Percentiles rank a stretch among this genome's conserved stretches.
Evolutionary conservation across 2,329 filamentous ascomycete genomes (phyloP).

Genomic region (Colletotrichum noveboracense): DNA sequence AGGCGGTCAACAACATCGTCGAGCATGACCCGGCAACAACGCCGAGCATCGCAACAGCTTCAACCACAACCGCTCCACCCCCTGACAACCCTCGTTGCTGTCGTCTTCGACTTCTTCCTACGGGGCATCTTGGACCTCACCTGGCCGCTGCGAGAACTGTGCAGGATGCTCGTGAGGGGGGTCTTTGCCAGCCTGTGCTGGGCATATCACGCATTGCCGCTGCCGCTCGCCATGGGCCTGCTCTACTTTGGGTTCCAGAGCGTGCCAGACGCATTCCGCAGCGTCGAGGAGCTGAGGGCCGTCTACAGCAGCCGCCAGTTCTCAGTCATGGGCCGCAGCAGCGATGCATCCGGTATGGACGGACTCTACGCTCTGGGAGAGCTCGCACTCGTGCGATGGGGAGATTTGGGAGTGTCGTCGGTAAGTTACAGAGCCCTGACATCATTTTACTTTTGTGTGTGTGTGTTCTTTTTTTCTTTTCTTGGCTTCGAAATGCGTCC

Average conservation of each 20-base stretch:
- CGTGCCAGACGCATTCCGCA: conserved; percentile 4
- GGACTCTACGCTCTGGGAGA: conserved; percentile 16
- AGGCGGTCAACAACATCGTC: not conserved
- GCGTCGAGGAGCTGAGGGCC: conserved; percentile 9
- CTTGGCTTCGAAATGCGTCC: not conserved
- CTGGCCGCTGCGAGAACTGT: conserved; percentile 9
- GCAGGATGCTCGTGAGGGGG: not conserved
- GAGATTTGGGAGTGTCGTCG: conserved; percentile 13
- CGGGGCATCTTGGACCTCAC: conserved; percentile 15
- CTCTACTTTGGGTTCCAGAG: conserved; percentile 18
- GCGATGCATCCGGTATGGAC: conserved; percentile 2
- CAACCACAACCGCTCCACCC: conserved; percentile 9
- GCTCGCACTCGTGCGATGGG: conserved; percentile 16
- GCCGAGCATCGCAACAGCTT: not conserved
- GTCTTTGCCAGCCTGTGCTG: conserved; percentile 10
- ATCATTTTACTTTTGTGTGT: not conserved
- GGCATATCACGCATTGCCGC: conserved; percentile 13
- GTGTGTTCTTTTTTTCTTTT: not conserved
- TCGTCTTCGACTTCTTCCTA: conserved; percentile 13
- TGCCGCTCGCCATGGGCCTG: conserved; percentile 13
- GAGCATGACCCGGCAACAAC: conserved; percentile 4
- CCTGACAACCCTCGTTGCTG: conserved; percentile 1
- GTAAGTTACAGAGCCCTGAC: conserved; percentile 6
- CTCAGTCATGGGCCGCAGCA: not conserved
- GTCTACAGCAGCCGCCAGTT: not conserved